Evolutionary conservation across 441 rosid genomes (phyloP).

Genomic region (Dalechampia spathulata): DNA sequence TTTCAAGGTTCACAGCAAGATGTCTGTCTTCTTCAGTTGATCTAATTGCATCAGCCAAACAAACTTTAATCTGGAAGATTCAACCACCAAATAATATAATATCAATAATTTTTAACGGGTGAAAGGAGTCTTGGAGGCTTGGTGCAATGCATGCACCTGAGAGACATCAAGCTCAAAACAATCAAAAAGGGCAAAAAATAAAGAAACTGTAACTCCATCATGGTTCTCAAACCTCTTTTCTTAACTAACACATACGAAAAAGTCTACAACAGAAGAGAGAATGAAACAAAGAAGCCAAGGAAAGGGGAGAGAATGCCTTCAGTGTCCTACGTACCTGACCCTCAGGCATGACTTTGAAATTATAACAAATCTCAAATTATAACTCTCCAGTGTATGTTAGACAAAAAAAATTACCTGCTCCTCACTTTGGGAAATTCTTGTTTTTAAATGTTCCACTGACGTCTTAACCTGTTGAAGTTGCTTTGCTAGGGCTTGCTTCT

Average conservation of each 20-base stretch:
- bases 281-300: background rate
- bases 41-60: slow-evolving; percentile 56
- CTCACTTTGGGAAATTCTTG: slow-evolving; percentile 55
- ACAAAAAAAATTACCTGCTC: slow-evolving; percentile 52
- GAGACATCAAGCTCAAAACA: background rate
- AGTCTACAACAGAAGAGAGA: background rate
- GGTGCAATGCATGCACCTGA: background rate
- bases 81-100: background rate
- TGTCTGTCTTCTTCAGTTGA: slow-evolving; percentile 70
- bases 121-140: background rate
- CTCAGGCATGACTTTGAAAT: no score
- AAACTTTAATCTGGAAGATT: slow-evolving; percentile 65
- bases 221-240: no score
- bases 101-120: background rate
- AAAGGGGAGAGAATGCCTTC: background rate
- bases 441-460: slow-evolving; percentile 52
- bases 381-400: background rate
- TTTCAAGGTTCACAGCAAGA: slow-evolving; percentile 54
- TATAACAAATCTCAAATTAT: no score
- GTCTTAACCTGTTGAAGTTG: slow-evolving; percentile 70
- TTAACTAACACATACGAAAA: no score
- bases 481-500: slow-evolving; percentile 70
- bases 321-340: no score
- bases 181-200: background rate
- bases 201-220: background rate